Evolutionary conservation across 768 basidiomycete genomes (phyloP).

Genomic region (Boletus rex-veris): DNA sequence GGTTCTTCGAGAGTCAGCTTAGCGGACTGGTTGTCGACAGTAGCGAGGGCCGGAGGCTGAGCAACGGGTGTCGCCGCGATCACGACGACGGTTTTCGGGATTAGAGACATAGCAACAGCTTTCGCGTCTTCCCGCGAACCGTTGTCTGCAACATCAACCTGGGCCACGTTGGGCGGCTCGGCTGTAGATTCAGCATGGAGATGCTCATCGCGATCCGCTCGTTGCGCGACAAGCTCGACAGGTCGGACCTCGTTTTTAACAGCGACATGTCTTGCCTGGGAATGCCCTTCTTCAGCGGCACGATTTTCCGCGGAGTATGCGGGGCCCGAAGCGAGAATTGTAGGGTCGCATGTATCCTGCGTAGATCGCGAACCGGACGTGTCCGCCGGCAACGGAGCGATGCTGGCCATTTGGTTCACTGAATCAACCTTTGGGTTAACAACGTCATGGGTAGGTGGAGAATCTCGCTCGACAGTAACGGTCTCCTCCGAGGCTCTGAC

Average conservation of each 20-base stretch:
- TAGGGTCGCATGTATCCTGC: neutral
- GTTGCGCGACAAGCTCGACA: neutral
- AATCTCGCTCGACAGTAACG: slow-evolving; percentile 1
- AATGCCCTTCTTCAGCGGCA: neutral
- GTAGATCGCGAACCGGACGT: neutral
- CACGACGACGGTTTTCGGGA: neutral
- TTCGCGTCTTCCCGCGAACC: slow-evolving; percentile 2
- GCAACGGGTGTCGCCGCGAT: neutral
- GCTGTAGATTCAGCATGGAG: neutral
- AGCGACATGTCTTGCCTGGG: neutral
- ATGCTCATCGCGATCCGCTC: neutral
- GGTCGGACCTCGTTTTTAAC: neutral
- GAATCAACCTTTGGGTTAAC: neutral
- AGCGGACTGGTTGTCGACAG: neutral
- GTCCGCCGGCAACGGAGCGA: slow-evolving; percentile 1
- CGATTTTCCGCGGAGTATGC: neutral
- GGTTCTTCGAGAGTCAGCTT: slow-evolving; percentile 1
- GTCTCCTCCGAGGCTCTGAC: slow-evolving; percentile 8
- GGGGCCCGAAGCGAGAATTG: neutral
- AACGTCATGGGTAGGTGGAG: neutral
- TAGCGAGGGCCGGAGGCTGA: neutral
- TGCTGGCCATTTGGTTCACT: neutral
- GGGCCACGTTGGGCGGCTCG: neutral
- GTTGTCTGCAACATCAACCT: slow-evolving; percentile 1
- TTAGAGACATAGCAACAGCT: neutral